Conservation (phyloP, 495 filamentous ascomycete genomes). For the Acidiella bohemica region DNA sequence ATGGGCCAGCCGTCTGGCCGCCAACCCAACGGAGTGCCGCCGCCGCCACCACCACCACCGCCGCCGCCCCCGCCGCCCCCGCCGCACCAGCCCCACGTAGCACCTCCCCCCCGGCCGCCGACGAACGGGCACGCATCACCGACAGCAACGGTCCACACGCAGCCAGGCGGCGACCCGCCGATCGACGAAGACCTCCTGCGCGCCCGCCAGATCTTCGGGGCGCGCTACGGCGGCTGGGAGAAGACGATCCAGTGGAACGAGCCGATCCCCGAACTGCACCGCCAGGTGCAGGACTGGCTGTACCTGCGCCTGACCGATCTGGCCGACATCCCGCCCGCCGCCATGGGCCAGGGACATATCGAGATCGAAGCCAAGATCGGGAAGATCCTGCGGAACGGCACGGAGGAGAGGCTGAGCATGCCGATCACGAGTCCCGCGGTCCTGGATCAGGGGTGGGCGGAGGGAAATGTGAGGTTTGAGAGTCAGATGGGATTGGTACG, state of each 20-base stretch:
- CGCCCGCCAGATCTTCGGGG: conserved; percentile 1
- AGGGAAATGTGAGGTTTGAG: conserved; percentile 38
- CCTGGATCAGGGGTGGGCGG: conserved; percentile 30
- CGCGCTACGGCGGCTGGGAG: conserved; percentile 17
- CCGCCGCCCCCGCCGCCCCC: neutral
- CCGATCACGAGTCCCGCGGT: conserved; percentile 54
- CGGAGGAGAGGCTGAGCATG: conserved; percentile 49
- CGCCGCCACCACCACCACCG: neutral
- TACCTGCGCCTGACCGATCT: conserved; percentile 26
- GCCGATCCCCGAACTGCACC: conserved; percentile 3
- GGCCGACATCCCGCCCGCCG: conserved; percentile 30
- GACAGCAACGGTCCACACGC: too few species aligned
- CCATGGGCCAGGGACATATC: too few species aligned
- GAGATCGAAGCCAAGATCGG: conserved; percentile 92
- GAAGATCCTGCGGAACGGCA: conserved; percentile 56
- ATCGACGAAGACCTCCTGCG: conserved; percentile 15
- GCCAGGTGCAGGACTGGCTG: conserved; percentile 20
- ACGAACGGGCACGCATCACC: too few species aligned
- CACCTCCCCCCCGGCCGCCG: conserved; percentile 4
- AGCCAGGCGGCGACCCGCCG: too few species aligned
- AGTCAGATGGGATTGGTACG: conserved; percentile 79
- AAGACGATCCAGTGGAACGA: conserved; percentile 14
- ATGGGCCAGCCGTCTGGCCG: neutral
- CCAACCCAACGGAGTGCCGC: neutral
- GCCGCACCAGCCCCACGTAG: conserved; percentile 1